phyloP scores from a whole-genome alignment of 768 basidiomycete genomes.

The Auriscalpium vulgare region DNA sequence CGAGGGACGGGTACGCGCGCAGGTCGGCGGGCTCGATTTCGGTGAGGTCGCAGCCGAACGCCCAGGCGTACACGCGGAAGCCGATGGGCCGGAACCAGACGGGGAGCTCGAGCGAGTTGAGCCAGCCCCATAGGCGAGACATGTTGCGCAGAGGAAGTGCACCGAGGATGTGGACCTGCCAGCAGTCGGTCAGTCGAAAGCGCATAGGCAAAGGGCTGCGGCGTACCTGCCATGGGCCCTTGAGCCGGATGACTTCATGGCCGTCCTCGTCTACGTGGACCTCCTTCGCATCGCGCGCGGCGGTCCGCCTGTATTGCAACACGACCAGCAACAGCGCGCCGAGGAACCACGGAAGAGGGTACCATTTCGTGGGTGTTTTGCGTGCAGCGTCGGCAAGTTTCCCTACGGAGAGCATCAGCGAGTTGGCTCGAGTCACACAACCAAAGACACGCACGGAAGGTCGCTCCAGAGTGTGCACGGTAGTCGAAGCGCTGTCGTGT shows the following conservation, averaged over 20 bases:
- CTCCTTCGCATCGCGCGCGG: slow-evolving; percentile 33
- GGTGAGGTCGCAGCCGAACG: slow-evolving; percentile 92
- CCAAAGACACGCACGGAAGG: slow-evolving; percentile 24
- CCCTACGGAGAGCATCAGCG: slow-evolving; percentile 29
- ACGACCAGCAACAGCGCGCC: slow-evolving; percentile 82
- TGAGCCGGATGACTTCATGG: slow-evolving; percentile 68
- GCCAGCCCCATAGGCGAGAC: slow-evolving; percentile 94
- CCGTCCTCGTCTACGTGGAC: slow-evolving; percentile 80
- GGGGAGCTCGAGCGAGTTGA: slow-evolving; percentile 90
- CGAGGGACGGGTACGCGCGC: slow-evolving; percentile 73
- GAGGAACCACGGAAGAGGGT: slow-evolving; percentile 85
- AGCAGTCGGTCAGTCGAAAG: not conserved
- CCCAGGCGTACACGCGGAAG: slow-evolving; percentile 72
- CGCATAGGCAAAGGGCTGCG: too few species aligned
- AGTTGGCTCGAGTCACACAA: not conserved
- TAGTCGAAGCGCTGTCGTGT: not conserved
- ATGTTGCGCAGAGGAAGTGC: slow-evolving; percentile 91
- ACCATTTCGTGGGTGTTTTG: slow-evolving; percentile 89
- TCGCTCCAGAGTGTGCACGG: not conserved
- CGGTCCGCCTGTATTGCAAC: slow-evolving; percentile 57
- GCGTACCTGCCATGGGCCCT: slow-evolving; percentile 77
- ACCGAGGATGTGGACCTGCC: slow-evolving; percentile 90
- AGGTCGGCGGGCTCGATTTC: slow-evolving; percentile 82
- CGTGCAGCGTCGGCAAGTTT: slow-evolving; percentile 73
- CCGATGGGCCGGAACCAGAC: slow-evolving; percentile 93